Evolutionary conservation across 163 green algal genomes (phyloP).

Genomic region (Chloromonas sp.): DNA sequence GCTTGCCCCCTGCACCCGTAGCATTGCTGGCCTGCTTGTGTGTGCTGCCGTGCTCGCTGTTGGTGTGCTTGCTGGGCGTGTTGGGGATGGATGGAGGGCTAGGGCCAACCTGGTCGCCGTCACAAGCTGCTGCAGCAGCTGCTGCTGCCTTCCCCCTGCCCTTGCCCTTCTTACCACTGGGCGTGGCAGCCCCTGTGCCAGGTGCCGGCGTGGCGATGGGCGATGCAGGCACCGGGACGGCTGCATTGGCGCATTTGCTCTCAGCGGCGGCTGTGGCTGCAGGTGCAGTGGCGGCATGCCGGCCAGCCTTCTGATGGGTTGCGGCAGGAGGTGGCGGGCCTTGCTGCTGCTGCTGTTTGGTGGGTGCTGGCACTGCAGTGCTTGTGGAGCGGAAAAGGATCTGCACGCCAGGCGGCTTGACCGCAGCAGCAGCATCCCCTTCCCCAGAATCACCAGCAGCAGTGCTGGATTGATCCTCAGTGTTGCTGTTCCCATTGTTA

Average conservation of each 20-base stretch:
- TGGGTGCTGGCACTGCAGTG: not conserved
- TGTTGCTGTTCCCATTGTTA: too few species aligned
- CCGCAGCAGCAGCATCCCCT: not conserved
- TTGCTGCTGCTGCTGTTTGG: not conserved
- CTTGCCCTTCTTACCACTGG: not conserved
- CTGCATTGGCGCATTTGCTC: not conserved
- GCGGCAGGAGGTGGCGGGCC: too few species aligned
- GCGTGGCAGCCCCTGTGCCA: not conserved
- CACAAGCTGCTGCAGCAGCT: not conserved
- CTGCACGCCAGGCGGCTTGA: conserved; percentile 8
- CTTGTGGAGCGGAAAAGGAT: conserved; percentile 11
- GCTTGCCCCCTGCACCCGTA: too few species aligned
- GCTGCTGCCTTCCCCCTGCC: conserved; percentile 1
- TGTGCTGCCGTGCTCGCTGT: not conserved
- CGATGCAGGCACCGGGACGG: not conserved
- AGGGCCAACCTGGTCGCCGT: not conserved
- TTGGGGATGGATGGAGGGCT: not conserved
- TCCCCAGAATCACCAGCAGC: not conserved
- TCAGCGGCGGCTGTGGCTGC: not conserved
- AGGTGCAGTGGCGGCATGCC: not conserved
- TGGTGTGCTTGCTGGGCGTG: not conserved
- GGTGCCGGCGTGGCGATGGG: not conserved
- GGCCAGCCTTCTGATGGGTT: not conserved
- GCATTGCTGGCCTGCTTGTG: too few species aligned
- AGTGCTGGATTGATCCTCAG: not conserved